Evolutionary conservation across 1,284 basidiomycete species (phyloP).

Genomic region (Volvariella volvacea): DNA sequence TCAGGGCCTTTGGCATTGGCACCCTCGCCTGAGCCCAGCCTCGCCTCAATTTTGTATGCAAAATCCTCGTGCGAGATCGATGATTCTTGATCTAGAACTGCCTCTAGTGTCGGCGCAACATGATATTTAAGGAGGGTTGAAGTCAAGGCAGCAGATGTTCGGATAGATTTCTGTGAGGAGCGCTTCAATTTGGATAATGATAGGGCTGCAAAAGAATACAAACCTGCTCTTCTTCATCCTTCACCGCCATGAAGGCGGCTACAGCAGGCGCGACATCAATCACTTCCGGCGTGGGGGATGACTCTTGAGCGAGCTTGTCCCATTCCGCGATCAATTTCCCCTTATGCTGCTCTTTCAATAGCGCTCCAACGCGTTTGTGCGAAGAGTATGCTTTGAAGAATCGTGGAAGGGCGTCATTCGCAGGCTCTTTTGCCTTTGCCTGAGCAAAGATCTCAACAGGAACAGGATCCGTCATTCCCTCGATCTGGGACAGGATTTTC

Average conservation of each 20-base stretch:
- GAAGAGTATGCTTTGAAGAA: slow-evolving; percentile 53
- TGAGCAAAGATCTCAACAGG: slow-evolving; percentile 64
- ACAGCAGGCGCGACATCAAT: slow-evolving; percentile 77
- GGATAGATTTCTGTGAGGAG: slow-evolving; percentile 60
- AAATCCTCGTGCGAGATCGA: slow-evolving; percentile 88
- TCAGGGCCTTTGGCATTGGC: slow-evolving; percentile 72
- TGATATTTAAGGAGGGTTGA: slow-evolving; percentile 84
- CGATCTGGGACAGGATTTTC: slow-evolving; percentile 68
- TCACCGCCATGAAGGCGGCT: slow-evolving; percentile 77
- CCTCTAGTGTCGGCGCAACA: slow-evolving; percentile 84
- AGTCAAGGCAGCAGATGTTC: slow-evolving; percentile 73
- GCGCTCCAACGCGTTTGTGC: slow-evolving; percentile 56
- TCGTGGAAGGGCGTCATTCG: slow-evolving; percentile 61
- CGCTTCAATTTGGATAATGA: slow-evolving; percentile 1
- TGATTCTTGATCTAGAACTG: slow-evolving; percentile 86
- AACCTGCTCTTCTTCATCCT: slow-evolving; percentile 89
- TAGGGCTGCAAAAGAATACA: slow-evolving; percentile 19
- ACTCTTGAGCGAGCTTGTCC: slow-evolving; percentile 52
- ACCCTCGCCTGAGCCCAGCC: slow-evolving; percentile 81
- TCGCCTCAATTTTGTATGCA: slow-evolving; percentile 77
- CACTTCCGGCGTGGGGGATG: slow-evolving; percentile 59
- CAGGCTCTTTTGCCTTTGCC: slow-evolving; percentile 67
- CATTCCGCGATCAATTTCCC: slow-evolving; percentile 82
- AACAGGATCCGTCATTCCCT: slow-evolving; percentile 44
- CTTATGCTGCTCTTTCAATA: slow-evolving; percentile 72